Percentiles rank a stretch among this genome's conserved stretches.
These are phyloP conservation scores for Sanghuangporus weigelae DNA, from an alignment of 1,284 basidiomycete genomes.

Conservation along the genomic window DNA sequence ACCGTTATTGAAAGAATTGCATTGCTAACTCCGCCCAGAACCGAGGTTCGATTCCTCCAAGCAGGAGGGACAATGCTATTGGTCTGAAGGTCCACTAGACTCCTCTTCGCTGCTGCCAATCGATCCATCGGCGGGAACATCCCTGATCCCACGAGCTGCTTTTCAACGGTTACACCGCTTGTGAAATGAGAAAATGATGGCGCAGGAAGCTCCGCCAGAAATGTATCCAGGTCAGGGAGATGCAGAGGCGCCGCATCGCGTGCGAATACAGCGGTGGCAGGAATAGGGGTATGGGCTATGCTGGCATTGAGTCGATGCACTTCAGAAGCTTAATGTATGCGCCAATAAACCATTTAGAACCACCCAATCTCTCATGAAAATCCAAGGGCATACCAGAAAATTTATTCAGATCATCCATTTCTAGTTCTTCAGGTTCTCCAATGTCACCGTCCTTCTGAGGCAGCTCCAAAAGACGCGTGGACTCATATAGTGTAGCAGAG, in stretches of 20 bases:
- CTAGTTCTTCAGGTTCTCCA: neutral
- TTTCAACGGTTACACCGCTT: conserved; percentile 26
- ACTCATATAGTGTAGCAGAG: neutral
- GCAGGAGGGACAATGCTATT: conserved; percentile 42
- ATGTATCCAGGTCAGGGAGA: conserved; percentile 54
- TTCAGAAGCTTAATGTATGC: neutral
- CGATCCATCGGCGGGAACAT: conserved; percentile 63
- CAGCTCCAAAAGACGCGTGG: neutral
- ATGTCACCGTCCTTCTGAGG: neutral
- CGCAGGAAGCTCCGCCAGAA: conserved; percentile 43
- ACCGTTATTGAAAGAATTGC: conserved; percentile 49
- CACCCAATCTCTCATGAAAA: neutral
- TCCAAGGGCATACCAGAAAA: conserved; percentile 1
- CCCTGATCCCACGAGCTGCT: conserved; percentile 12
- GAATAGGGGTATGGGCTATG: conserved; percentile 41
- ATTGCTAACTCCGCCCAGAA: conserved; percentile 40
- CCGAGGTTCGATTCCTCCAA: conserved; percentile 50
- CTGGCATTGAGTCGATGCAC: neutral
- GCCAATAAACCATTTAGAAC: neutral
- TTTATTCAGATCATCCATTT: neutral
- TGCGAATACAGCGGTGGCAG: conserved; percentile 51
- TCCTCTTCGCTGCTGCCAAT: conserved; percentile 40
- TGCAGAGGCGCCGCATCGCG: conserved; percentile 49
- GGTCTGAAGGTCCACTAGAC: conserved; percentile 53
- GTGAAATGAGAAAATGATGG: conserved; percentile 32